Conservation (phyloP, 2,329 filamentous ascomycete species). For the Fusarium buharicum region DNA sequence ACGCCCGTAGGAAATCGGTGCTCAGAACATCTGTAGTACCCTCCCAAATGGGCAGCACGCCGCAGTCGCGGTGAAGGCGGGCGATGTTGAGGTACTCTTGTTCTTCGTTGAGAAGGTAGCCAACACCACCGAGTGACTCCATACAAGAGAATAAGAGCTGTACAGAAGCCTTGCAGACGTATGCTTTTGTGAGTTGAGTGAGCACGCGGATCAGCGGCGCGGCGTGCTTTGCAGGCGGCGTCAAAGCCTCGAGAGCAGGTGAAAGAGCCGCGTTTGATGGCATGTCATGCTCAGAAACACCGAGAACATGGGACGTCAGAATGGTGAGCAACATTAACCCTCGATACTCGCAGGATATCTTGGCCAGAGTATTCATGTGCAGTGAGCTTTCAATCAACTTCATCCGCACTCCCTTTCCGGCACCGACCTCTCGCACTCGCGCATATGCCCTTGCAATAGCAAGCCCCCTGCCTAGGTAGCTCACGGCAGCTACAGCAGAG, state of each 20-base stretch:
- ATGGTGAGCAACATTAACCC: constrained; percentile 66
- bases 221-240: constrained; percentile 49
- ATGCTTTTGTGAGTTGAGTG: constrained; percentile 69
- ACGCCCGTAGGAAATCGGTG: constrained; percentile 58
- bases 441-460: constrained; percentile 68
- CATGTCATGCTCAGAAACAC: constrained; percentile 60
- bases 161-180: constrained; percentile 62
- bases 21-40: constrained; percentile 78
- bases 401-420: constrained; percentile 55
- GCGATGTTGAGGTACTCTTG: constrained; percentile 74
- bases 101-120: constrained; percentile 72
- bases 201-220: constrained; percentile 64
- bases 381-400: constrained; percentile 63
- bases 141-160: constrained; percentile 66
- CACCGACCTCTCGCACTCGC: constrained; percentile 64
- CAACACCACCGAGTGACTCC: constrained; percentile 73
- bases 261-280: constrained; percentile 15
- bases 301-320: constrained; percentile 65
- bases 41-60: constrained; percentile 75
- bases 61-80: constrained; percentile 71
- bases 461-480: constrained; percentile 65
- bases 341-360: constrained; percentile 65
- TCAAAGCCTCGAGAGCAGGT: constrained; percentile 45
- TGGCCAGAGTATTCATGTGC: constrained; percentile 69
- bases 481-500: constrained; percentile 63